These are phyloP conservation scores for Starmerella roubikii DNA, from an alignment of 805 yeast species.

Conservation along the genomic window DNA sequence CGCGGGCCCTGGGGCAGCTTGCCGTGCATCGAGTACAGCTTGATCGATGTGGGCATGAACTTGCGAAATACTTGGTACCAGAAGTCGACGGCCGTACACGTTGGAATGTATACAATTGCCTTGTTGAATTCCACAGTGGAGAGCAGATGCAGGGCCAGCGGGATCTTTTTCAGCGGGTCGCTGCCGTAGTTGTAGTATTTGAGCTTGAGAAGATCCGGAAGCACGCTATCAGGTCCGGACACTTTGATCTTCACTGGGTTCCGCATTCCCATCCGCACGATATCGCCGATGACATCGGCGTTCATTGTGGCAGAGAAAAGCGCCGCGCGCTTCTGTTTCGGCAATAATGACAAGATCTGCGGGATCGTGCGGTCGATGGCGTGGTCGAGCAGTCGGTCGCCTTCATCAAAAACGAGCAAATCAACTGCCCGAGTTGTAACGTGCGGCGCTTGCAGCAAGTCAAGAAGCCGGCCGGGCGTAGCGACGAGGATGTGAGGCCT, in stretches of 20 bases:
- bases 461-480: constrained; percentile 82
- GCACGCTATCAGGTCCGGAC: constrained; percentile 25
- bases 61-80: constrained; percentile 29
- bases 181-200: constrained; percentile 35
- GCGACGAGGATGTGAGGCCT: constrained; percentile 72
- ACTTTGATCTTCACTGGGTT: constrained; percentile 86
- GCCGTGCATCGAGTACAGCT: constrained; percentile 74
- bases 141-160: constrained; percentile 42
- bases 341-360: constrained; percentile 52
- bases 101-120: constrained; percentile 83
- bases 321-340: constrained; percentile 88
- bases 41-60: constrained; percentile 5
- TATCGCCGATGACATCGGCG: constrained; percentile 53
- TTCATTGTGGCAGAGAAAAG: constrained; percentile 86
- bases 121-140: constrained; percentile 49
- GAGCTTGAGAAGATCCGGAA: constrained; percentile 52
- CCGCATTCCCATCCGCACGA: constrained; percentile 79
- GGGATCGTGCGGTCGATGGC: constrained; percentile 61
- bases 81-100: constrained; percentile 71
- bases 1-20: constrained; percentile 73
- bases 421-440: constrained; percentile 56
- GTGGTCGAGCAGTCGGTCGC: constrained; percentile 72
- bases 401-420: constrained; percentile 76
- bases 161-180: constrained; percentile 49
- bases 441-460: constrained; percentile 44